Percentiles rank a stretch among this genome's conserved stretches.
These are phyloP conservation scores for Suillus ampliporus DNA, from an alignment of 768 basidiomycete genomes.

Conservation along the genomic window DNA sequence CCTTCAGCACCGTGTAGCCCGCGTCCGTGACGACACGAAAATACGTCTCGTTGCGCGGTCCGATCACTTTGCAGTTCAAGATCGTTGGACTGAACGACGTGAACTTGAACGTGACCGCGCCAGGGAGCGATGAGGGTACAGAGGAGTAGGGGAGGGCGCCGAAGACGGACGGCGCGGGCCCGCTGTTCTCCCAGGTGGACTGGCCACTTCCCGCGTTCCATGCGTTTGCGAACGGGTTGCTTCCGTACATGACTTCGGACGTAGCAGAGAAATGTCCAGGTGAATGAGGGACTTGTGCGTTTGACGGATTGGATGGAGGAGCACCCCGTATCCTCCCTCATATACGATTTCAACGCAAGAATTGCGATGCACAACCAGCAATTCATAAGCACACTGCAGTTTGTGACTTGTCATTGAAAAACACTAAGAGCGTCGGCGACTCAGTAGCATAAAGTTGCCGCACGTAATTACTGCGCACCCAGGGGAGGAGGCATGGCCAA, in stretches of 20 bases:
- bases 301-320: not conserved
- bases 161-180: constrained; percentile 56
- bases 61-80: constrained; percentile 60
- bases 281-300: not conserved
- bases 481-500: no score
- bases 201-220: constrained; percentile 21
- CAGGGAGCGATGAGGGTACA: constrained; percentile 36
- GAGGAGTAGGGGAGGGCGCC: constrained; percentile 66
- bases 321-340: not conserved
- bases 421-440: not conserved
- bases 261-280: not conserved
- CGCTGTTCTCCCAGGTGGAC: constrained; percentile 17
- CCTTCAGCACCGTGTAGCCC: constrained; percentile 60
- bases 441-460: not conserved
- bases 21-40: constrained; percentile 58
- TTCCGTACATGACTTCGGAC: constrained; percentile 28
- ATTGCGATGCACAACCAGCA: constrained; percentile 1
- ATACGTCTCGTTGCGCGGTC: constrained; percentile 51
- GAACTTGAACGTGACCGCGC: constrained; percentile 53
- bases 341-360: constrained; percentile 1
- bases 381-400: not conserved
- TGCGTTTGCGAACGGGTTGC: constrained; percentile 33
- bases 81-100: constrained; percentile 55
- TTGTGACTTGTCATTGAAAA: not conserved
- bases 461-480: not conserved